phyloP scores from a whole-genome alignment of 495 filamentous ascomycete genomes.

The Parathielavia hyrcaniae region DNA sequence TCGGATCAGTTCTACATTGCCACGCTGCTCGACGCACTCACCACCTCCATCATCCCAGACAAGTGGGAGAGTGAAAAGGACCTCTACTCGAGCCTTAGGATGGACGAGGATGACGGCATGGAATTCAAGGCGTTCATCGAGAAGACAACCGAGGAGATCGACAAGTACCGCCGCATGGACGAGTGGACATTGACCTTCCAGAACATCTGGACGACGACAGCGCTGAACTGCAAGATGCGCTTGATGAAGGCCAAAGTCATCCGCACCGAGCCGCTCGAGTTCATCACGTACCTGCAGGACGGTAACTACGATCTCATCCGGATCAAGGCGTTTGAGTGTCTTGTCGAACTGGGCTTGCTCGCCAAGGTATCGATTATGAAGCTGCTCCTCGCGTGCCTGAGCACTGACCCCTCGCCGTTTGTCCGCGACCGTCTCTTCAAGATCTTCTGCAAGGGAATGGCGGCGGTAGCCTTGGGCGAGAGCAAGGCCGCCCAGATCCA shows the following conservation, averaged over 20 bases:
- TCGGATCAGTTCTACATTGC: constrained; percentile 86
- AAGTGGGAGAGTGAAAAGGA: constrained; percentile 50
- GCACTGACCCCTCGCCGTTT: constrained; percentile 73
- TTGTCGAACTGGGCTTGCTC: constrained; percentile 71
- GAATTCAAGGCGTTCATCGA: constrained; percentile 52
- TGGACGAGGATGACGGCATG: constrained; percentile 37
- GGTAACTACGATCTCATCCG: constrained; percentile 75
- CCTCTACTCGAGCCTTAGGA: constrained; percentile 31
- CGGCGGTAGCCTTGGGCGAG: constrained; percentile 72
- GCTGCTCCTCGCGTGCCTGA: constrained; percentile 65
- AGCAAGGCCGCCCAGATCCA: constrained; percentile 31
- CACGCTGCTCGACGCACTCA: constrained; percentile 69
- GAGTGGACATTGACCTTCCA: constrained; percentile 90
- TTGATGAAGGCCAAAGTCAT: constrained; percentile 68
- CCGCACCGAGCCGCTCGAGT: constrained; percentile 54
- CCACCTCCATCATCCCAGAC: constrained; percentile 63
- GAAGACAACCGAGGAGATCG: constrained; percentile 73
- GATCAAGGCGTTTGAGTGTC: constrained; percentile 71
- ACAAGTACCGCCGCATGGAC: constrained; percentile 84
- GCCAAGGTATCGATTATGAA: constrained; percentile 54
- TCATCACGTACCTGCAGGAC: constrained; percentile 73
- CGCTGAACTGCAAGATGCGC: constrained; percentile 66
- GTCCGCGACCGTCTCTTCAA: constrained; percentile 63
- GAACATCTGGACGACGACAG: constrained; percentile 79
- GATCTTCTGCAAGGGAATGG: constrained; percentile 65